These are phyloP conservation scores for Liriodendron chinense DNA, from an alignment of 164 flowering plant genomes.

Conservation along the genomic window DNA sequence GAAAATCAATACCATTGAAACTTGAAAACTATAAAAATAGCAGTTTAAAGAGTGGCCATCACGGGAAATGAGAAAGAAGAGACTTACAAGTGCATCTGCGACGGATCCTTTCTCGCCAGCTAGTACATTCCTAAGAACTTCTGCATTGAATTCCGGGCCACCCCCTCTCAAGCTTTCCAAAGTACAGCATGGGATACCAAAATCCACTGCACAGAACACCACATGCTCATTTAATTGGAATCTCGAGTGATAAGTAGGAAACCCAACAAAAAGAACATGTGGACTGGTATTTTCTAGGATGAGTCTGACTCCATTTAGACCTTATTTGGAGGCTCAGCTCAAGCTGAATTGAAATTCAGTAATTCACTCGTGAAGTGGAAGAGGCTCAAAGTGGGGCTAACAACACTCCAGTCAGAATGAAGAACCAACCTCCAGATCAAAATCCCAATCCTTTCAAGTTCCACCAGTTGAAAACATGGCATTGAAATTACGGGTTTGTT, in stretches of 20 bases:
- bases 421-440: background rate
- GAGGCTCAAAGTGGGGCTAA: background rate
- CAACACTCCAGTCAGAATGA: background rate
- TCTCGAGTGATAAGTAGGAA: background rate
- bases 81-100: conserved; percentile 86
- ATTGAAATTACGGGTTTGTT: background rate
- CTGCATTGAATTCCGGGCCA: conserved; percentile 72
- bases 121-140: conserved; percentile 58
- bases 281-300: background rate
- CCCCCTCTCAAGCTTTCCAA: conserved; percentile 75
- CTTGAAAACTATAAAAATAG: background rate
- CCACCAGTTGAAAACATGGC: background rate
- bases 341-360: background rate
- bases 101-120: conserved; percentile 81
- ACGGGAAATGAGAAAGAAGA: background rate
- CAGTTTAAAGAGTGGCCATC: background rate
- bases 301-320: background rate
- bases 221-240: background rate
- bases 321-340: background rate
- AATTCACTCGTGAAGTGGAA: background rate
- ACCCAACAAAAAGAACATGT: background rate
- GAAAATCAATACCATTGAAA: too few relatives aligned
- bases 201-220: conserved; percentile 55
- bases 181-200: conserved; percentile 89
- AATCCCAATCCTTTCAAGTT: background rate